Evolutionary conservation across 2,329 filamentous ascomycete genomes (phyloP).

Genomic region (Claviceps capensis): DNA sequence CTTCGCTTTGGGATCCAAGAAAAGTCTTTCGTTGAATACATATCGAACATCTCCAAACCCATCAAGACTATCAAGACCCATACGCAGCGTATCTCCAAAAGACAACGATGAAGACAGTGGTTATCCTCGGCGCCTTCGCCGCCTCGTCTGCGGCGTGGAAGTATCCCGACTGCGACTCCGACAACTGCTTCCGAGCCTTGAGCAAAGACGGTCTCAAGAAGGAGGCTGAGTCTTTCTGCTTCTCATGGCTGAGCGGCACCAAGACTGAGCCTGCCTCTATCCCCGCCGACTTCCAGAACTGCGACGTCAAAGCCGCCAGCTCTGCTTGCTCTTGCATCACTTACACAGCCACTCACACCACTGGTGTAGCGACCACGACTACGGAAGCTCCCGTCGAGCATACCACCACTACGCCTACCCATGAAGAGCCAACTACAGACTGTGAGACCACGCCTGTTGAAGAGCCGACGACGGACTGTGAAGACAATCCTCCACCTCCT

Average conservation of each 20-base stretch:
- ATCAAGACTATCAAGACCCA: neutral
- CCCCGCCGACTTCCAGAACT: constrained; percentile 20
- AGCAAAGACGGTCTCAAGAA: constrained; percentile 18
- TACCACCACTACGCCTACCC: constrained; percentile 1
- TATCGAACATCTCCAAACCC: constrained; percentile 8
- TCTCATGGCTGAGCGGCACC: constrained; percentile 17
- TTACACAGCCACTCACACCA: constrained; percentile 19
- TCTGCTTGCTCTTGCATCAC: constrained; percentile 26
- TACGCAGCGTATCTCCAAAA: neutral
- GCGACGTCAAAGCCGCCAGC: constrained; percentile 12
- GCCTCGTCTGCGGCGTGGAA: constrained; percentile 14
- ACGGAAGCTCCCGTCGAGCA: neutral
- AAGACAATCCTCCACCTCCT: neutral
- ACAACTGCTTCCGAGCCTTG: constrained; percentile 24
- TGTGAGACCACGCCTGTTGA: neutral
- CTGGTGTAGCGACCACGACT: constrained; percentile 3
- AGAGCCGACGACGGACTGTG: neutral
- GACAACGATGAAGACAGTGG: constrained; percentile 21
- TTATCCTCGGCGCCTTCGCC: constrained; percentile 20
- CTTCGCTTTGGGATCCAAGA: neutral
- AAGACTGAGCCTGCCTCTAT: constrained; percentile 15
- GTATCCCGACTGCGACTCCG: constrained; percentile 17
- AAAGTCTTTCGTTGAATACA: neutral
- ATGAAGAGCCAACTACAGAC: constrained; percentile 7
- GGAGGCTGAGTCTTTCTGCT: constrained; percentile 18